Evolutionary conservation across 1,284 basidiomycete species (phyloP), one percentile per base, ranked within the genome.

Genomic region (Malassezia sp.): DNA sequence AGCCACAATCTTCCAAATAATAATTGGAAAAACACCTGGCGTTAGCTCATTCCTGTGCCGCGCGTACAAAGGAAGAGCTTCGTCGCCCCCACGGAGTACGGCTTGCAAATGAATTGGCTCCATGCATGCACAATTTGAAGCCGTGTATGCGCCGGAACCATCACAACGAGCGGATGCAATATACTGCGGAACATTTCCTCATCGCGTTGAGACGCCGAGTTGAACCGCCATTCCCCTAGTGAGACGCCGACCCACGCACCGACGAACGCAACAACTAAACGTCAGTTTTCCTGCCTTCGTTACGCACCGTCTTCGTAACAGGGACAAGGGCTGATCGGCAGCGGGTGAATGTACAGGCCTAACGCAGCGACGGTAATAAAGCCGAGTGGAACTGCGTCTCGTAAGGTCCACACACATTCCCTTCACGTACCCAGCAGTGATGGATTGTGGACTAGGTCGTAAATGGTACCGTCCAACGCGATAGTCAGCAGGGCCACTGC

Each of bases 251-350:
- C 27, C 26, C 38, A 45, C 15, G 48, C 18, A 28, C 48, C 48
- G 6, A 50, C 22, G 23, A 50, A 50, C 9, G 42, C 30, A 7
- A 50, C 48, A 15, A 42, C 45, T 48, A 12, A 11, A 10, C 5
- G 14, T 37, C 3, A 48, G 8, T 26, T 27, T 14, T 8, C n/a
- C 3, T 30, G 39, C 15, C 3, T 18, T 17, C 9, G 11, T 18
- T 11, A 27, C 45, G 15, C 37, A 48, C 53, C 52, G 63, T 97
- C 91, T 71, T 96, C 91, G 71, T 95, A 97, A 72, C 91, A 96
- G 0, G 91, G 93, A 63, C 91, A 96, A 64, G 93, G 87, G 52
- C 95, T 89, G 1, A 93, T 60, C 5, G 74, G 72, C 62, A 89
- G 84, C 0, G 90, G 89, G 67, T 96, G 90, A 54, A 73, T 83